Percentiles rank a stretch among this genome's conserved stretches.
Evolutionary conservation across 495 filamentous ascomycete genomes (phyloP).

Genomic region (Xylaria castorea): DNA sequence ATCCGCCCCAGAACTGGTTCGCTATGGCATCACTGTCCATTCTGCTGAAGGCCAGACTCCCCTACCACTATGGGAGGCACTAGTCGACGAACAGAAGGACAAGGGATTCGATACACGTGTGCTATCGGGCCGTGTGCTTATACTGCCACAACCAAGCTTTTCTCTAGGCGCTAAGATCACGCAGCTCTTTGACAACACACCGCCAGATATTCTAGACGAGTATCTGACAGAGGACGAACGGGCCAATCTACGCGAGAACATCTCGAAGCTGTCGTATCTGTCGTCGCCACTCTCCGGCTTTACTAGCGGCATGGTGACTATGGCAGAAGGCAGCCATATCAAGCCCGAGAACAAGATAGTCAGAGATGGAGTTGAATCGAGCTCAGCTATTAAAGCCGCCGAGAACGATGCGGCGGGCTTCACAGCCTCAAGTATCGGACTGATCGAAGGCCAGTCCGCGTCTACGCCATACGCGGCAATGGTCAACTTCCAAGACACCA

Average conservation of each 20-base stretch:
- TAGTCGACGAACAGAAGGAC: constrained; percentile 16
- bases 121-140: constrained; percentile 48
- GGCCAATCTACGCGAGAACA: constrained; percentile 13
- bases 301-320: constrained; percentile 50
- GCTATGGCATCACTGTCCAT: constrained; percentile 35
- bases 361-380: neutral
- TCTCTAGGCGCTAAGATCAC: constrained; percentile 42
- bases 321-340: constrained; percentile 50
- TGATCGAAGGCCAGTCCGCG: constrained; percentile 30
- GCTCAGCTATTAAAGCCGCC: constrained; percentile 7
- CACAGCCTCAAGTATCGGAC: neutral
- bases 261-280: constrained; percentile 42
- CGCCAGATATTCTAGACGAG: constrained; percentile 29
- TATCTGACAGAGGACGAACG: constrained; percentile 19
- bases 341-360: constrained; percentile 41
- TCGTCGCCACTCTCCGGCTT: constrained; percentile 53
- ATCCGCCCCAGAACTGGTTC: constrained; percentile 23
- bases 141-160: constrained; percentile 55
- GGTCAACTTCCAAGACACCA: constrained; percentile 43
- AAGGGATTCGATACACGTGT: constrained; percentile 37
- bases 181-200: constrained; percentile 44
- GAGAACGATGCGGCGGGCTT: constrained; percentile 3
- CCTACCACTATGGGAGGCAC: constrained; percentile 17
- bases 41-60: constrained; percentile 13
- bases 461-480: constrained; percentile 30